Conservation (phyloP, 2,329 filamentous ascomycete genomes). For the Mollisia scopiformis region DNA sequence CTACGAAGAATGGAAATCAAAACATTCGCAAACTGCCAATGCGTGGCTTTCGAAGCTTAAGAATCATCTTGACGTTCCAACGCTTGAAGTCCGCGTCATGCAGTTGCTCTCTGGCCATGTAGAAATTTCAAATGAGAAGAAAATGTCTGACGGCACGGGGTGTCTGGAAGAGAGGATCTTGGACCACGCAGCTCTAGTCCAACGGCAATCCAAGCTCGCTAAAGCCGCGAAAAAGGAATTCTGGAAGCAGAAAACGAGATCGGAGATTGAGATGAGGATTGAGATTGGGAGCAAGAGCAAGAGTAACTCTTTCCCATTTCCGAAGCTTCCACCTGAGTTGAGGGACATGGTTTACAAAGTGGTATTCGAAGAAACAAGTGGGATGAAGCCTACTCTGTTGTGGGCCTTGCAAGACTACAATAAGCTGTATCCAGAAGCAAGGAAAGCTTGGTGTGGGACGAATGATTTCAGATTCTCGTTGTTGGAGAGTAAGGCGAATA, state of each 20-base stretch:
- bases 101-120: background rate
- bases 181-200: background rate
- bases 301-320: conserved; percentile 3
- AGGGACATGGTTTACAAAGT: background rate
- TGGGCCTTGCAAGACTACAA: conserved; percentile 5
- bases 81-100: background rate
- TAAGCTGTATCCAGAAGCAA: conserved; percentile 5
- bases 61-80: background rate
- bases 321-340: conserved; percentile 1
- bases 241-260: background rate
- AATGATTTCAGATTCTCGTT: conserved; percentile 10
- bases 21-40: background rate
- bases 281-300: too few relatives aligned
- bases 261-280: too few relatives aligned
- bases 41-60: background rate
- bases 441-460: conserved; percentile 4
- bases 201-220: background rate
- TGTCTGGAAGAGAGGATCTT: background rate
- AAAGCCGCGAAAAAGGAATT: background rate
- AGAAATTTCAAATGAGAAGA: background rate
- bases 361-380: background rate
- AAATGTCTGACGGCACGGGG: background rate
- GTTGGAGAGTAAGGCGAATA: conserved; percentile 6
- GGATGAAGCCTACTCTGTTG: conserved; percentile 5
- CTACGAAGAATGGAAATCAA: background rate